Evolutionary conservation across 345 rosid species (phyloP), one percentile per base, ranked within the genome.

Genomic region (Melastoma malabathricum): DNA sequence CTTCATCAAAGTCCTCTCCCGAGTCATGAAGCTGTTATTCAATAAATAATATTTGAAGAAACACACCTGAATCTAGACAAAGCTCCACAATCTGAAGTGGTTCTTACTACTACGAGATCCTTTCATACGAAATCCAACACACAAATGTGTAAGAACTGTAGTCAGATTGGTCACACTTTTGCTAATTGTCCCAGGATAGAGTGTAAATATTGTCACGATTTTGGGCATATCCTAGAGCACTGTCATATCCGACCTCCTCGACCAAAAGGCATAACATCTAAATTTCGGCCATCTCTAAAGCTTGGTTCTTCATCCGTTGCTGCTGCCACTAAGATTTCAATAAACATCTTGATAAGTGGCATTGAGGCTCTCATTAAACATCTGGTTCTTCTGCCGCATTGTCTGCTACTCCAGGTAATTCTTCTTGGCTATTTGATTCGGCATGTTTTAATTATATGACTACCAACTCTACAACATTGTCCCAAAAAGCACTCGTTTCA

Each of bases 391-490:
- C 43, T 43, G 7, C 15, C 6, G 48, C 43, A 22, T 1, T 29
- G n/a, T 55, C 13, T 2, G 15, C 16, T 2, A 23, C 16, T 15
- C 20, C 16, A 23, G 10, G 38, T 43, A 54, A 5, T 13, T n/a
- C n/a, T 43, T 54, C 57, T 1, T 43, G 34, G 57, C 44, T 18
- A 19, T 54, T 54, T 43, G 57, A 55, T 55, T 23, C 18, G 0
- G 50, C 48, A 7, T 55, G 18, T 45, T 55, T 13, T 13, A 45
- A 55, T 55, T 43, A 46, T 18, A 46, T 46, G 51, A 55, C 44
- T 19, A 25, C 15, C 3, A n/a, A 55, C 12, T 29, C 15, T 2
- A 27, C 18, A 6, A 4, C 31, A 2, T 45, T 55, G 17, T 6
- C 10, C 15, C 18, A 6, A 20, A 52, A 34, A 15, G 13, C 3